These are phyloP conservation scores for Chernovozyma aurita DNA, from an alignment of 1,139 yeast genomes.

Conservation along the genomic window DNA sequence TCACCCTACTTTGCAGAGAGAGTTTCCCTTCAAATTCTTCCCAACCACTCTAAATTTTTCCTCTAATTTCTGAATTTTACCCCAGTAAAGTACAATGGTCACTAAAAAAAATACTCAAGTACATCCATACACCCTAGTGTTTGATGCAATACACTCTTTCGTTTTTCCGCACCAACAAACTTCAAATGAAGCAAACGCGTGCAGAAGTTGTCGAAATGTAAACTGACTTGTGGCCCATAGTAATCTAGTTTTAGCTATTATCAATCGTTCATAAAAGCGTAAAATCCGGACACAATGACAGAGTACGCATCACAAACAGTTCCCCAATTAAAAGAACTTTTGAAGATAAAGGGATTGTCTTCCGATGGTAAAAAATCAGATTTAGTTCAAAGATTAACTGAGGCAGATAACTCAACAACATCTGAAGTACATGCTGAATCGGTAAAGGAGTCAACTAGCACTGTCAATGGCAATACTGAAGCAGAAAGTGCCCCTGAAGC, in stretches of 20 bases:
- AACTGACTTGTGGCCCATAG: background rate
- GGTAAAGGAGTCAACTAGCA: conserved; percentile 5
- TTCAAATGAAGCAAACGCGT: background rate
- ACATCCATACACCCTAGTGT: no score
- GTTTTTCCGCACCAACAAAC: background rate
- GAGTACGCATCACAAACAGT: conserved; percentile 69
- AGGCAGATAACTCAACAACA: conserved; percentile 16
- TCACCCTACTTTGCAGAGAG: no score
- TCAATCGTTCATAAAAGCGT: background rate
- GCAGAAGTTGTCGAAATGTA: background rate
- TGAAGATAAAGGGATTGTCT: conserved; percentile 65
- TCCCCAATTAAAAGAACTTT: conserved; percentile 75
- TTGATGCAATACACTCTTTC: no score
- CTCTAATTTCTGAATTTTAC: no score
- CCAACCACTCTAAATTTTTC: conserved; percentile 22
- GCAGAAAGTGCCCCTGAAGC: conserved; percentile 18
- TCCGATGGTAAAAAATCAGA: conserved; percentile 83
- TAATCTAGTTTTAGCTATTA: background rate
- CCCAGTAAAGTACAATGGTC: no score
- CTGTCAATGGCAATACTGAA: no score
- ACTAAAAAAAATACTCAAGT: background rate
- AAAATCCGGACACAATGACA: conserved; percentile 33
- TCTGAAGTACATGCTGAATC: conserved; percentile 8
- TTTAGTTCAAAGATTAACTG: conserved; percentile 52
- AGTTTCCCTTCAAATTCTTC: conserved; percentile 40